Evolutionary conservation across 352 stramenopile genomes (phyloP).

Genomic region (Phytophthora cactorum): DNA sequence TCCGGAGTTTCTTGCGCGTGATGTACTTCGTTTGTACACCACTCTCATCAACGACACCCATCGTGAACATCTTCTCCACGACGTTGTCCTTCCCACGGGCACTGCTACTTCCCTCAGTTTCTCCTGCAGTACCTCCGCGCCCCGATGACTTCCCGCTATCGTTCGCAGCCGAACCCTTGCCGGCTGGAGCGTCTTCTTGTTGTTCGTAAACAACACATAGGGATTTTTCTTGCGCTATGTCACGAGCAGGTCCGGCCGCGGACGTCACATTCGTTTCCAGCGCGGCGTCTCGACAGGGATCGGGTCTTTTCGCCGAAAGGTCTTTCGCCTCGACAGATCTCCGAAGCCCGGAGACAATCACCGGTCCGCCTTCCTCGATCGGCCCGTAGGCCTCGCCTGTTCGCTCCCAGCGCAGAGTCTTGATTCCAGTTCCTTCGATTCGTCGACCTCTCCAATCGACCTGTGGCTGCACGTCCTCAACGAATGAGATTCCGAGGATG

Average conservation of each 20-base stretch:
- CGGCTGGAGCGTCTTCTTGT: background rate
- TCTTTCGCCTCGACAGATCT: background rate
- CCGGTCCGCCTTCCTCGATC: background rate
- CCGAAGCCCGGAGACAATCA: background rate
- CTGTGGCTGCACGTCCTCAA: slow-evolving; percentile 12
- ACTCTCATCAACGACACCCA: background rate
- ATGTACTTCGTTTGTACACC: background rate
- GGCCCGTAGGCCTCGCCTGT: background rate
- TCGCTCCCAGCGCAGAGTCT: background rate
- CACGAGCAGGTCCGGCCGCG: background rate
- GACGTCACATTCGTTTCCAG: background rate
- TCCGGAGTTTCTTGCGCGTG: background rate
- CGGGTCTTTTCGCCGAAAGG: background rate
- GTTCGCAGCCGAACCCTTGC: background rate
- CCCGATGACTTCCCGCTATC: background rate
- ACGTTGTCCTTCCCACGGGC: too few species aligned
- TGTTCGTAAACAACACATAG: background rate
- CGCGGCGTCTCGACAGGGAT: background rate
- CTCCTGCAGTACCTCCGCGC: too few species aligned
- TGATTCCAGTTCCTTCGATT: slow-evolving; percentile 11
- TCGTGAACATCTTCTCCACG: too few species aligned
- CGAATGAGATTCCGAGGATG: slow-evolving; percentile 18
- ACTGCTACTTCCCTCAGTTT: too few species aligned
- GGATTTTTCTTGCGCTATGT: background rate
- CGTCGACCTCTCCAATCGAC: slow-evolving; percentile 15